A percentile compares a stretch with the other conserved stretches of the same genome.
phyloP scores from a whole-genome alignment of 345 rosid genomes.

The Draba incana region DNA sequence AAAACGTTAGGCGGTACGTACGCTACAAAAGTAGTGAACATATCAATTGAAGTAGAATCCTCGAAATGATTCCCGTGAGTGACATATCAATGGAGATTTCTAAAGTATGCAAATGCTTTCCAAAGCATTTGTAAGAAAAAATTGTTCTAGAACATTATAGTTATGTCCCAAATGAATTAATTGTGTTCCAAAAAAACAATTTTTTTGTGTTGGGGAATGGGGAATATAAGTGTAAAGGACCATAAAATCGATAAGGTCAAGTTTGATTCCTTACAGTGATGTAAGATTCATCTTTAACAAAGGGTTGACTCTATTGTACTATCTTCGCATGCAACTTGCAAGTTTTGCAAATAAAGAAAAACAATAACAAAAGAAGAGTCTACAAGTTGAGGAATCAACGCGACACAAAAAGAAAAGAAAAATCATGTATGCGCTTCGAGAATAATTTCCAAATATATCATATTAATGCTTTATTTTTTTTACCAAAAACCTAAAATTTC shows the following conservation, averaged over 20 bases:
- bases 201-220: background rate
- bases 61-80: too few relatives aligned
- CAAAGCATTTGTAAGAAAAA: too few relatives aligned
- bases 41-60: too few relatives aligned
- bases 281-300: slow-evolving; percentile 33
- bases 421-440: background rate
- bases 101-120: too few relatives aligned
- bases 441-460: background rate
- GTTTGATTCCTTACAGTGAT: slow-evolving; percentile 27
- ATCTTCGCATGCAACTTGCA: slow-evolving; percentile 26
- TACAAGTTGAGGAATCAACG: slow-evolving; percentile 30
- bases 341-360: background rate
- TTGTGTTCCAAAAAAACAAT: too few relatives aligned
- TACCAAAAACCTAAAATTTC: too few relatives aligned
- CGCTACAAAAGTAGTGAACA: too few relatives aligned
- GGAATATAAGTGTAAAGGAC: slow-evolving; percentile 38
- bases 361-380: background rate
- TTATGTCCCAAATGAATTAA: too few relatives aligned
- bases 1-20: too few relatives aligned
- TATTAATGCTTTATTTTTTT: background rate
- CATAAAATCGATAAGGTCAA: slow-evolving; percentile 30
- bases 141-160: too few relatives aligned
- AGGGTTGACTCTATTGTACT: slow-evolving; percentile 31
- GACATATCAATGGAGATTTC: too few relatives aligned
- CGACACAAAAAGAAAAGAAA: slow-evolving; percentile 1